A percentile compares a stretch with the other conserved stretches of the same genome.
phyloP scores from a whole-genome alignment of 2,329 filamentous ascomycete genomes.

The Cladosporium sp. region DNA sequence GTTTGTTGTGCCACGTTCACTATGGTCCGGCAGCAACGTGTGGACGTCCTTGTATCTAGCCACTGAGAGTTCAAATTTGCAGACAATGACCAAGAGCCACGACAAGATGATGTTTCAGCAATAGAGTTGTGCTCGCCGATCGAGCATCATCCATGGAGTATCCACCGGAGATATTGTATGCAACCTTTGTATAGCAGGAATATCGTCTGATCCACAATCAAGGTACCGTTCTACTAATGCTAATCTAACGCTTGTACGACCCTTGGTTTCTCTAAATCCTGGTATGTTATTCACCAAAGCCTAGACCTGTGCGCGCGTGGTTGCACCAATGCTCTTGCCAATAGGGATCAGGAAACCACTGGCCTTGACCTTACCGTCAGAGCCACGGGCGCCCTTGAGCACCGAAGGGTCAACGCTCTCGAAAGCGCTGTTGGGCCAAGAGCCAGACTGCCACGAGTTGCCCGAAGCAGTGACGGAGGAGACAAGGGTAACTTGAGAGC shows the following conservation, averaged over 20 bases:
- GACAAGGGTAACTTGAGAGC: constrained; percentile 27
- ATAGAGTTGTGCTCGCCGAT: too few relatives aligned
- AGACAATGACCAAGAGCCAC: too few relatives aligned
- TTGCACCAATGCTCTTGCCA: constrained; percentile 44
- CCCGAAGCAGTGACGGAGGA: constrained; percentile 34
- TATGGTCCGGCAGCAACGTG: too few relatives aligned
- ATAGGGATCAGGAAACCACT: constrained; percentile 47
- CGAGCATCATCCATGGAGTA: neutral
- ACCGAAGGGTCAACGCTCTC: constrained; percentile 39
- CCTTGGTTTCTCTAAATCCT: neutral
- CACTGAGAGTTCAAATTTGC: too few relatives aligned
- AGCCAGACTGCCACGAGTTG: constrained; percentile 47
- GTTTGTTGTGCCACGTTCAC: too few relatives aligned
- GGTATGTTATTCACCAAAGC: neutral
- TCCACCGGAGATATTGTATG: too few relatives aligned
- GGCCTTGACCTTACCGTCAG: constrained; percentile 42
- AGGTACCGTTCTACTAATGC: neutral
- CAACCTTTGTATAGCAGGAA: neutral
- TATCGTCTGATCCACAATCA: neutral
- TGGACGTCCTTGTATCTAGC: too few relatives aligned
- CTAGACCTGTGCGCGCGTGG: constrained; percentile 28
- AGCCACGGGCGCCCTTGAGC: constrained; percentile 41
- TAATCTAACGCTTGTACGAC: neutral
- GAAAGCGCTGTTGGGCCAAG: constrained; percentile 44
- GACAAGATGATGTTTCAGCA: too few relatives aligned